phyloP scores from a whole-genome alignment of 208 protist species.

The Porcisia hertigi region DNA sequence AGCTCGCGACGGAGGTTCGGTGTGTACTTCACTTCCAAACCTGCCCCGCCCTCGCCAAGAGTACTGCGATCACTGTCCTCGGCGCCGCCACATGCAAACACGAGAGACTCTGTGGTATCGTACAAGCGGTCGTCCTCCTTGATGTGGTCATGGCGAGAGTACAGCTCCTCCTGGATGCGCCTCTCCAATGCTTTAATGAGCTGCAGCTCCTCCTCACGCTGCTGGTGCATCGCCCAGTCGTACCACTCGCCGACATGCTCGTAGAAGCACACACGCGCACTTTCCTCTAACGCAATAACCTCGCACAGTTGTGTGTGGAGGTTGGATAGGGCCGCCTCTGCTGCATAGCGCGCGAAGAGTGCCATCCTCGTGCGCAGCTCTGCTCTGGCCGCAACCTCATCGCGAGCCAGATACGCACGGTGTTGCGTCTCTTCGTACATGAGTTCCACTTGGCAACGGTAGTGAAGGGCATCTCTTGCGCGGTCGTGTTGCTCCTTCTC shows the following conservation, averaged over 20 bases:
- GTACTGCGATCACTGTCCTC: not conserved
- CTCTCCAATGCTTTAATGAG: conserved; percentile 28
- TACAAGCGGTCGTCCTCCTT: conserved; percentile 64
- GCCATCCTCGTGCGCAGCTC: conserved; percentile 24
- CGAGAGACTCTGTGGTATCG: not conserved
- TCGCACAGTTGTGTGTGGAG: conserved; percentile 41
- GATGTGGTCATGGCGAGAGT: conserved; percentile 38
- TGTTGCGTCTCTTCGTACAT: conserved; percentile 29
- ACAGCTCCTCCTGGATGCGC: conserved; percentile 51
- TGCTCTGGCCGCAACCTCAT: conserved; percentile 16
- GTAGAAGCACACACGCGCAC: conserved; percentile 35
- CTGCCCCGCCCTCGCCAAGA: not conserved
- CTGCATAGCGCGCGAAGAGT: conserved; percentile 36
- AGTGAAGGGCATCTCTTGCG: conserved; percentile 6
- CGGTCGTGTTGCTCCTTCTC: conserved; percentile 10
- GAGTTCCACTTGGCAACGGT: conserved; percentile 15
- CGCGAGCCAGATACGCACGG: conserved; percentile 17
- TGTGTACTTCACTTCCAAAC: not conserved
- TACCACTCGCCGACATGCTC: conserved; percentile 37
- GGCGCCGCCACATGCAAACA: not conserved
- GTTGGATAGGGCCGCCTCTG: conserved; percentile 39
- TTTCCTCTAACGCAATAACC: conserved; percentile 42
- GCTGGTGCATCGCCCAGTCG: conserved; percentile 22
- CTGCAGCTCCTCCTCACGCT: conserved; percentile 39
- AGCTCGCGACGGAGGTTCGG: conserved; percentile 37